Evolutionary conservation across 2,329 filamentous ascomycete species (phyloP), one percentile per base, ranked within the genome.

Genomic region (Bipolaris zeicola): DNA sequence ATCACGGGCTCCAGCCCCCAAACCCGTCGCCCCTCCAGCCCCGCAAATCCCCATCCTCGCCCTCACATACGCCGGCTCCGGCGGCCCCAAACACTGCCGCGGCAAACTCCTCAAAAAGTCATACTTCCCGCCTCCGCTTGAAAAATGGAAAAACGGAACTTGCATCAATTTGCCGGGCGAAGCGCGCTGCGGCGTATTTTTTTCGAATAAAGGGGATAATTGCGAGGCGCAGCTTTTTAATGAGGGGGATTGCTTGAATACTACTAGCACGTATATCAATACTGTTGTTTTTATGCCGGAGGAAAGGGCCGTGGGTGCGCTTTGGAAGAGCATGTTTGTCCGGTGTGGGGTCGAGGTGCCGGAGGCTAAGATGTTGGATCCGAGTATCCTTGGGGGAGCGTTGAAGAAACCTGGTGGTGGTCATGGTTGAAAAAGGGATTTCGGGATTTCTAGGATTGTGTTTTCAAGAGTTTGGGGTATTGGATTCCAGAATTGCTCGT

Each of bases 241-340:
- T 14, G 64, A 67, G 58, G 47, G 61, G 3, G 47, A 65, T 5
- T 75, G 73, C 44, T 55, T 63, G 20, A 72, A 74, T n/a, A 70
- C 66, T 1, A 63, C 65, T 1, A 50, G 55, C 28, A 67, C 67
- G 2, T 73, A 66, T 49, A 65, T 74, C 10, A 76, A 74, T 14
- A 75, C 71, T 0, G 70, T 72, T 0, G 71, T 75, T 0, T 75
- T 74, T 52, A 72, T 75, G 69, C 71, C 71, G 2, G 73, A 76
- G 37, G 71, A 74, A 48, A 64, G 70, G 33, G 49, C 68, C 6
- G 67, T 72, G 1, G 73, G 71, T 5, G 72, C 67, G 10, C 51
- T 69, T 6, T 76, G 73, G 73, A 70, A 54, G 38, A 75, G 72
- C 53, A 75, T 75, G 72, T 72, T 52, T 33, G 66, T 75, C 3